Conservation (phyloP, 441 rosid genomes). For the Corymbia citriodora region DNA sequence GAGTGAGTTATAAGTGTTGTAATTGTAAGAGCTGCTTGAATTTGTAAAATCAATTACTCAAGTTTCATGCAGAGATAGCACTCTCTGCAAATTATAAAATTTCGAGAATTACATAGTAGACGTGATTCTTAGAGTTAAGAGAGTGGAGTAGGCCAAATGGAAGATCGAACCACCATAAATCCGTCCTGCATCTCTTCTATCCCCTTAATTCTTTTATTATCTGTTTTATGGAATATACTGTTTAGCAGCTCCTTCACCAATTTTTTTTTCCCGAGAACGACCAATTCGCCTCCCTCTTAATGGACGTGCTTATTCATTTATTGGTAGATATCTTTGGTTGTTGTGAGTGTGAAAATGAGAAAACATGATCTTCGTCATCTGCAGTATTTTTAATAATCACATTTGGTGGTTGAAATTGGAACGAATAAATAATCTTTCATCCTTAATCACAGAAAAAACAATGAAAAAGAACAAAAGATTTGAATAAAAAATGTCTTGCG, state of each 20-base stretch:
- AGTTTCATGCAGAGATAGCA: not conserved
- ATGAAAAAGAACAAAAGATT: no score
- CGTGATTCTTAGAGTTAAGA: not conserved
- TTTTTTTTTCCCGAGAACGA: no score
- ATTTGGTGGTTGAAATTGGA: no score
- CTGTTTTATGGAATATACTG: no score
- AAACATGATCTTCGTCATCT: not conserved
- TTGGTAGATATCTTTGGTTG: not conserved
- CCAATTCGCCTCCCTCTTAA: no score
- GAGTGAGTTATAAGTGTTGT: not conserved
- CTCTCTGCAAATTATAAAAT: not conserved
- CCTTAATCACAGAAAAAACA: no score
- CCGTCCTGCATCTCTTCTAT: not conserved
- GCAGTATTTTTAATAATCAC: no score
- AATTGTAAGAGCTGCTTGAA: not conserved
- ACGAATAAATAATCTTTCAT: no score
- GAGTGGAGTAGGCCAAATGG: not conserved
- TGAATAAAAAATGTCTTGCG: no score
- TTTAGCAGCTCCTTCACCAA: no score
- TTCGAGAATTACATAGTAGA: not conserved
- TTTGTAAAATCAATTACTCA: not conserved
- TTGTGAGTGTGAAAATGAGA: not conserved
- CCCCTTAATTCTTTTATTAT: not conserved
- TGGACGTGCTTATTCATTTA: no score
- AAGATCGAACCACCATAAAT: not conserved